Base-by-base conservation (phyloP, 2,329 filamentous ascomycete genomes). In the Aspergillus transmontanensis region DNA sequence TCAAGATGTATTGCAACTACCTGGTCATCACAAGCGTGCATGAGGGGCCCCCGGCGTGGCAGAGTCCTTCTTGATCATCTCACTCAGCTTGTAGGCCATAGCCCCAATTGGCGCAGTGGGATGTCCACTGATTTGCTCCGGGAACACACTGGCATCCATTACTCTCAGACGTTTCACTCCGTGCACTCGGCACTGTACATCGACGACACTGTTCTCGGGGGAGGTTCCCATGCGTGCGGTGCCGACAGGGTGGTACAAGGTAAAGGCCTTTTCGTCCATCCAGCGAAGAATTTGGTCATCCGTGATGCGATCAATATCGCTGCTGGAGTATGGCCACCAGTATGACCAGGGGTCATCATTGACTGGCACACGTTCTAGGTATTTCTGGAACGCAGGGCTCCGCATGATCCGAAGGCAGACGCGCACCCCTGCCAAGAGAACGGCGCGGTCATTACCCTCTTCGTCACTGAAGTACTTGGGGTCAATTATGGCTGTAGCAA, bases 111-210 rank as follows among this genome's bases (percentile, higher is more conserved):
- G 61, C 6, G 67, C 66, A 2, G 63, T 67, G 3, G 68, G 66
- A 59, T 69, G 68, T 19, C 68, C 68, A 55, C 68, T 69, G 6
- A 68, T 60, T 48, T 69, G 66, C 43, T 69, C 66, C 3, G 68
- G 70, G 48, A 71, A 69, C 3, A 72, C 63, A 61, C 70, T 69
- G 1, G 65, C 65, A 61, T 71, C 70, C 60, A 69, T 67, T 1
- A 72, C 59, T 0, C 68, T 57, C 19, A 72, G 58, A 2, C 64
- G 55, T 14, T 64, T 61, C 6, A 71, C 63, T 2, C 68, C 70
- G 50, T 68, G 65, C 1, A 72, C 69, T 9, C 63, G 62, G n/a
- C 69, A 66, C 21, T 67, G 50, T 4, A 62, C 19, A 51, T 71
- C 68, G 5, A 72, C 70, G 2, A 70, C 68, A n/a, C 64, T 67